A percentile compares a stretch with the other conserved stretches of the same genome.
Conservation (phyloP, 768 basidiomycete genomes). For the Favolaschia claudopus region DNA sequence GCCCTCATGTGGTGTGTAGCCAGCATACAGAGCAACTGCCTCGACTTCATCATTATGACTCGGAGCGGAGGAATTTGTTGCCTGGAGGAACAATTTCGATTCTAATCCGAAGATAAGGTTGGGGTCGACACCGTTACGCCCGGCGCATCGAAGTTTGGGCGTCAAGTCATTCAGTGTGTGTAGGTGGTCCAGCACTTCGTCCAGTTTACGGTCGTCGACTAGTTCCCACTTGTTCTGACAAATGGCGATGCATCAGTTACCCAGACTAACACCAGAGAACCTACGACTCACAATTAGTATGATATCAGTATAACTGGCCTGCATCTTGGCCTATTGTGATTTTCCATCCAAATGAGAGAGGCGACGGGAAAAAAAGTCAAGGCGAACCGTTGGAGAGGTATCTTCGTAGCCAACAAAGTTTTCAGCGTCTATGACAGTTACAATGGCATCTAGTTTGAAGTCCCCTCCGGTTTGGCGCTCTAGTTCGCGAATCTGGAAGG, state of each 20-base stretch:
- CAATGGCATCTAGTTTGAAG: slow-evolving; percentile 86
- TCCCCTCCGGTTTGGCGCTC: slow-evolving; percentile 78
- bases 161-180: slow-evolving; percentile 90
- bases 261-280: background rate
- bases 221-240: slow-evolving; percentile 90
- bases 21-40: slow-evolving; percentile 69
- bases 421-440: slow-evolving; percentile 91
- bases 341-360: background rate
- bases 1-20: slow-evolving; percentile 36
- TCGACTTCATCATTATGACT: slow-evolving; percentile 87
- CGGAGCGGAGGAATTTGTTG: slow-evolving; percentile 20
- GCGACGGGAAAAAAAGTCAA: background rate
- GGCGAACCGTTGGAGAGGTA: slow-evolving; percentile 70
- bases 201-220: slow-evolving; percentile 78
- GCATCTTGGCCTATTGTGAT: slow-evolving; percentile 86
- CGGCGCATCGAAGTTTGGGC: slow-evolving; percentile 79
- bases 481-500: slow-evolving; percentile 92
- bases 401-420: slow-evolving; percentile 96
- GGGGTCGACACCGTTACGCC: slow-evolving; percentile 74
- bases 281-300: slow-evolving; percentile 73
- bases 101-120: slow-evolving; percentile 88
- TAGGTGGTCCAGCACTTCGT: slow-evolving; percentile 86
- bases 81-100: slow-evolving; percentile 71
- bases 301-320: slow-evolving; percentile 94
- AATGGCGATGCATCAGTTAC: background rate